Conservation (phyloP, 2,329 filamentous ascomycete genomes). For the Akanthomyces uredinophilus region DNA sequence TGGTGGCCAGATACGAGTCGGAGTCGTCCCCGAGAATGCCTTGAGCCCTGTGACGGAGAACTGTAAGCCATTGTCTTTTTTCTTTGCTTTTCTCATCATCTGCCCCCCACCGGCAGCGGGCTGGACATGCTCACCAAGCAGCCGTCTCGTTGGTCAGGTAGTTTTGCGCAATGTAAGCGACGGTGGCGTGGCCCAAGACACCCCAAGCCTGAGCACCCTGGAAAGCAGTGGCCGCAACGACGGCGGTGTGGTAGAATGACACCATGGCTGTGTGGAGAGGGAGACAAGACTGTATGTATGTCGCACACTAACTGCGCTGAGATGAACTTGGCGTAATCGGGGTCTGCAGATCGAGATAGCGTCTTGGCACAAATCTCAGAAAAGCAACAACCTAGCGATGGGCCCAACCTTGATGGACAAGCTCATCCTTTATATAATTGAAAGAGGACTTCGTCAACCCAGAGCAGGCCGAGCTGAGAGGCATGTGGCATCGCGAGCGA, state of each 20-base stretch:
- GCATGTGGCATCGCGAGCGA: neutral
- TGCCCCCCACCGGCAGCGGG: neutral
- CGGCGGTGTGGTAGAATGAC: constrained; percentile 5
- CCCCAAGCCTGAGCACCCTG: constrained; percentile 33
- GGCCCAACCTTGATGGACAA: constrained; percentile 16
- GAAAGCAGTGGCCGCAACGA: constrained; percentile 15
- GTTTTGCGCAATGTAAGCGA: constrained; percentile 48
- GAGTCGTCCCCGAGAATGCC: constrained; percentile 37
- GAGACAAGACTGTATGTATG: neutral
- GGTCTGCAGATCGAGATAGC: constrained; percentile 9
- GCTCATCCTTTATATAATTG: neutral
- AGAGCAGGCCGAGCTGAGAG: neutral
- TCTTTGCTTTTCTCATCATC: neutral
- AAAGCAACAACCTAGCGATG: neutral
- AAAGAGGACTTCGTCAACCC: neutral
- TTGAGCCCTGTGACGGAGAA: constrained; percentile 20
- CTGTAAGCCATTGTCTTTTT: neutral
- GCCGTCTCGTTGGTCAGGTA: constrained; percentile 39
- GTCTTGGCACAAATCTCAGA: constrained; percentile 10
- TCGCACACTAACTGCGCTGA: neutral
- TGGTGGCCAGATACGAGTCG: constrained; percentile 41
- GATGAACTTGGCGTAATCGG: neutral
- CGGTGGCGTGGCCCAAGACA: constrained; percentile 44
- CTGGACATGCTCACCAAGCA: constrained; percentile 15
- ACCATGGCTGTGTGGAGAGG: constrained; percentile 8